These are phyloP conservation scores for Medicago arabica DNA, from an alignment of 306 rosid species.

Conservation along the genomic window DNA sequence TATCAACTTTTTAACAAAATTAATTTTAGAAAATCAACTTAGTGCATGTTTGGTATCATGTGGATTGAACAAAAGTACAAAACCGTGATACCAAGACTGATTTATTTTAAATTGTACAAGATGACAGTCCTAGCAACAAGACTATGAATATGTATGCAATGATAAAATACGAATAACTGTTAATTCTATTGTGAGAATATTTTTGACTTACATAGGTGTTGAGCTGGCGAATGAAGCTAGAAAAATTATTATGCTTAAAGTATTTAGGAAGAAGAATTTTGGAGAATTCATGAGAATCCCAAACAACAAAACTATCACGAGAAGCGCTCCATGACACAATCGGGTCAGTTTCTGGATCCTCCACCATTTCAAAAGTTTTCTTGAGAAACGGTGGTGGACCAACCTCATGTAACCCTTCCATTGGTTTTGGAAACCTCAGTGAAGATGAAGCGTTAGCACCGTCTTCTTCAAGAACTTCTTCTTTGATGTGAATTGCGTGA, in stretches of 20 bases:
- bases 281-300: constrained; percentile 86
- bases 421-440: constrained; percentile 57
- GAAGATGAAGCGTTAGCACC: constrained; percentile 45
- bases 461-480: constrained; percentile 46
- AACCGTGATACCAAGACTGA: too few species aligned
- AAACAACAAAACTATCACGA: constrained; percentile 75
- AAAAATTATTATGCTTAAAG: constrained; percentile 87
- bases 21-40: too few species aligned
- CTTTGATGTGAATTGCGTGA: constrained; percentile 45
- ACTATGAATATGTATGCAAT: too few species aligned
- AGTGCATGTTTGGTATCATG: too few species aligned
- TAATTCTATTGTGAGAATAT: neutral
- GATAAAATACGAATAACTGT: too few species aligned
- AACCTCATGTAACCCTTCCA: constrained; percentile 69
- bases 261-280: constrained; percentile 70
- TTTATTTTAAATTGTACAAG: too few species aligned
- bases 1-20: too few species aligned
- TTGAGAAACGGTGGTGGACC: constrained; percentile 92
- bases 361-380: constrained; percentile 90
- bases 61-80: too few species aligned
- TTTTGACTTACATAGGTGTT: constrained; percentile 75
- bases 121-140: too few species aligned
- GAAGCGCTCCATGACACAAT: constrained; percentile 79
- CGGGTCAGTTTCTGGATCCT: constrained; percentile 74
- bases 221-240: constrained; percentile 99